phyloP scores from a whole-genome alignment of 768 basidiomycete genomes.

The Arthromyces matolae region DNA sequence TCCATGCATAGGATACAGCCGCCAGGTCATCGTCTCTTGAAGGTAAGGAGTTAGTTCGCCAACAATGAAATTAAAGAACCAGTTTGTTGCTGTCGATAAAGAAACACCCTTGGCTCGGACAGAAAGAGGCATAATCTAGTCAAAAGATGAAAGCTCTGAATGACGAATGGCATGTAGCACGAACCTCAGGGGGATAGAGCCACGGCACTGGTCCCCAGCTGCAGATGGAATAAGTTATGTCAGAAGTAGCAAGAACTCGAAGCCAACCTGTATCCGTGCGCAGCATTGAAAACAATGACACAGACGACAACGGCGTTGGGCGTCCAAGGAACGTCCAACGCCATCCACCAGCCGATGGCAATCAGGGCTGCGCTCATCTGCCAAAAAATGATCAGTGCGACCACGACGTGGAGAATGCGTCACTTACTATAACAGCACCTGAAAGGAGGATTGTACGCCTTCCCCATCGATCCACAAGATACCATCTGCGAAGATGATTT shows the following conservation, averaged over 20 bases:
- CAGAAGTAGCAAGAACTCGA: background rate
- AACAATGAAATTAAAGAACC: constrained; percentile 87
- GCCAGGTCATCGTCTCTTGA: constrained; percentile 86
- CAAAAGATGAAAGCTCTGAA: background rate
- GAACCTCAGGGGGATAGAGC: constrained; percentile 83
- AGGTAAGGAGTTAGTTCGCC: constrained; percentile 84
- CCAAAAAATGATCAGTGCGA: background rate
- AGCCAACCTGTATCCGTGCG: constrained; percentile 78
- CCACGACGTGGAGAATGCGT: background rate
- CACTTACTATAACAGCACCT: constrained; percentile 64
- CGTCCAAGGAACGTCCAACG: constrained; percentile 80
- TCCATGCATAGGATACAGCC: constrained; percentile 93
- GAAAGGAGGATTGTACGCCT: constrained; percentile 72
- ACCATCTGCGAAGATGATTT: constrained; percentile 57
- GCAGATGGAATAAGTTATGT: background rate
- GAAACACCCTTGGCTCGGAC: constrained; percentile 96
- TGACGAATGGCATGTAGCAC: constrained; percentile 4
- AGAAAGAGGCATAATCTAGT: constrained; percentile 81
- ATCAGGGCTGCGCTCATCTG: constrained; percentile 82
- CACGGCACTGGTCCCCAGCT: constrained; percentile 90
- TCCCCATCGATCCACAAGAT: constrained; percentile 82
- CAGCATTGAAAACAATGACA: constrained; percentile 91
- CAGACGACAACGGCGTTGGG: constrained; percentile 84
- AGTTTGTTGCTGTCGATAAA: constrained; percentile 86
- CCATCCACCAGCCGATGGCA: constrained; percentile 91